These are phyloP conservation scores for Cladobotryum protrusum DNA, from an alignment of 2,329 filamentous ascomycete species.

Conservation along the genomic window DNA sequence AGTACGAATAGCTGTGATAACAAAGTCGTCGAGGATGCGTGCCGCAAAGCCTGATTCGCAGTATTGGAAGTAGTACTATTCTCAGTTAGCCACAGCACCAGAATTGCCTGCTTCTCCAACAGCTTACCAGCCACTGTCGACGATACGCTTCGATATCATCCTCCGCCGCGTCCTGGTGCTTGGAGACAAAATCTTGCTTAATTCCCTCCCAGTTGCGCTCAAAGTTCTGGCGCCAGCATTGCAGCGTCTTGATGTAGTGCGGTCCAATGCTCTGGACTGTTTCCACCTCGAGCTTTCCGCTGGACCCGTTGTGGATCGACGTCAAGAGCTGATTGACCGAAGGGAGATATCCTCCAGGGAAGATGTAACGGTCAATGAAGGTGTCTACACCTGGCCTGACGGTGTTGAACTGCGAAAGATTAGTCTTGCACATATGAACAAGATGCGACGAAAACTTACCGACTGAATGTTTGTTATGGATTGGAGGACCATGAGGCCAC, in stretches of 20 bases:
- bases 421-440: no score
- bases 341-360: conserved; percentile 67
- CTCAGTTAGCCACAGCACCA: neutral
- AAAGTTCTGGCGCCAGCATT: conserved; percentile 63
- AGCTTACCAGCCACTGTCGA: conserved; percentile 60
- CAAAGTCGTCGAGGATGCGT: conserved; percentile 2
- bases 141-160: conserved; percentile 59
- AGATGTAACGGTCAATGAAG: conserved; percentile 50
- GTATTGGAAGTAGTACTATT: conserved; percentile 9
- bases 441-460: neutral
- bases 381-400: neutral
- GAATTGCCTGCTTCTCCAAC: no score
- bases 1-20: conserved; percentile 5
- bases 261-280: conserved; percentile 64
- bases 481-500: conserved; percentile 63
- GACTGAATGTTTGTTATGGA: conserved; percentile 57
- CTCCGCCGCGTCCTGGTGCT: conserved; percentile 52
- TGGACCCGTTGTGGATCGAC: conserved; percentile 54
- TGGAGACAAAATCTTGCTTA: conserved; percentile 47
- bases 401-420: neutral
- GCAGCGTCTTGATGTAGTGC: conserved; percentile 63
- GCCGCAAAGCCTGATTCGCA: conserved; percentile 5
- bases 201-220: conserved; percentile 24
- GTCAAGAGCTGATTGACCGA: conserved; percentile 50
- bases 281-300: conserved; percentile 58